These are phyloP conservation scores for Leishmania gerbilli DNA, from an alignment of 208 protist species.

Conservation along the genomic window DNA sequence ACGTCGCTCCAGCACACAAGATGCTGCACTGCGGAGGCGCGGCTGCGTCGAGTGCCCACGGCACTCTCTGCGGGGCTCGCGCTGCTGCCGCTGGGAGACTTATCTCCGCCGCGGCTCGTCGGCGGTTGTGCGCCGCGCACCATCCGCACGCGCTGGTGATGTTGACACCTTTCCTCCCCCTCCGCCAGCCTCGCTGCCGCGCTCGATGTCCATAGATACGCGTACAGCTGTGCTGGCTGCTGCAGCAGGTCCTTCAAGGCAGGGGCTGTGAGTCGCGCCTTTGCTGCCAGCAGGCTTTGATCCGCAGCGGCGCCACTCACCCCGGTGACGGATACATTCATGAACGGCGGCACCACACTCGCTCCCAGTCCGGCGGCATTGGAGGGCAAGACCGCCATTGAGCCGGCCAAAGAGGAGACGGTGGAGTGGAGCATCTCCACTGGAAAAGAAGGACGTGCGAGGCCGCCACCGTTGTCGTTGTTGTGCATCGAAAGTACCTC, in stretches of 20 bases:
- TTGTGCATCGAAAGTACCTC: not conserved
- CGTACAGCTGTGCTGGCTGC: constrained; percentile 19
- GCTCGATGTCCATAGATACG: constrained; percentile 17
- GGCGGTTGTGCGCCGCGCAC: not conserved
- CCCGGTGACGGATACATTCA: not conserved
- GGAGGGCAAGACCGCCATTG: not conserved
- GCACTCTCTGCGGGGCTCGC: not conserved
- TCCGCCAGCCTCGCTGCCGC: constrained; percentile 2
- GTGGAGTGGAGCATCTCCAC: not conserved
- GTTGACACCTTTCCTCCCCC: constrained; percentile 6
- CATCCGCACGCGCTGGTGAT: not conserved
- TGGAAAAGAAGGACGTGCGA: not conserved
- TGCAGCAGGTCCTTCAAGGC: constrained; percentile 17
- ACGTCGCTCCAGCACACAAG: constrained; percentile 85
- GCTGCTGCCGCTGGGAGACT: not conserved
- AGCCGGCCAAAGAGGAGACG: constrained; percentile 3
- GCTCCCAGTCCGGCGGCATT: not conserved
- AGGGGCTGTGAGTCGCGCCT: constrained; percentile 10
- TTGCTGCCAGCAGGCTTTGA: constrained; percentile 10
- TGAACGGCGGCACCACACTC: not conserved
- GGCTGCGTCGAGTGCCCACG: constrained; percentile 7
- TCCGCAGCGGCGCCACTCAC: not conserved
- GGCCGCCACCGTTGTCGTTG: not conserved
- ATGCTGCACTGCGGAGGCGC: constrained; percentile 16
- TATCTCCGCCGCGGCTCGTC: not conserved